These are phyloP conservation scores for Cornus kousa DNA, from an alignment of 148 eudicot genomes.

Conservation along the genomic window DNA sequence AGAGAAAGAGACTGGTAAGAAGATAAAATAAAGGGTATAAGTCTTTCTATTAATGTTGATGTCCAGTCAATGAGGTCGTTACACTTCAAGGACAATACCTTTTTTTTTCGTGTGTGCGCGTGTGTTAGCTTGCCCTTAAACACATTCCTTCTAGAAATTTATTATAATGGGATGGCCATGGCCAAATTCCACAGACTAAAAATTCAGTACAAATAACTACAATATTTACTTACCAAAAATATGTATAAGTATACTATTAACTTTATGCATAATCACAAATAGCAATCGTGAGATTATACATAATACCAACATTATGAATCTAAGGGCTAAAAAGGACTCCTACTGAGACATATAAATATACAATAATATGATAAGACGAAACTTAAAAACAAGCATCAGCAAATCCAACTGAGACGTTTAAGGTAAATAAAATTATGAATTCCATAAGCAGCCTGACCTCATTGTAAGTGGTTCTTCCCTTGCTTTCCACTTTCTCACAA, in stretches of 20 bases:
- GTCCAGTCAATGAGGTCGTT: too few relatives aligned
- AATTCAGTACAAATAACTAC: neutral
- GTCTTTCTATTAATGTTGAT: too few relatives aligned
- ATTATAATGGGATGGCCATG: neutral
- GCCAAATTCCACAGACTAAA: neutral
- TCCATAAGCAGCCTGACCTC: slow-evolving; percentile 53
- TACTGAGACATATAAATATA: neutral
- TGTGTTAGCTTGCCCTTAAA: neutral
- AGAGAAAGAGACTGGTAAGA: too few relatives aligned
- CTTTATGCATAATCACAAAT: neutral
- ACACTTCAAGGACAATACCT: too few relatives aligned
- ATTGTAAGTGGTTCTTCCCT: slow-evolving; percentile 95
- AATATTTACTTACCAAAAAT: too few relatives aligned
- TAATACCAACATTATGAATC: neutral
- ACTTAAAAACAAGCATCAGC: neutral
- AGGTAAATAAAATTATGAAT: slow-evolving; percentile 12
- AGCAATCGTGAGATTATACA: neutral
- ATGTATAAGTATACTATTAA: too few relatives aligned
- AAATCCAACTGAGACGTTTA: neutral
- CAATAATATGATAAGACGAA: neutral
- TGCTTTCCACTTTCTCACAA: slow-evolving; percentile 98
- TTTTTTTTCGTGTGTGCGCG: too few relatives aligned
- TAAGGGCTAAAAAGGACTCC: neutral
- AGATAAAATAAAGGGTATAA: too few relatives aligned
- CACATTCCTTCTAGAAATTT: neutral